Percentiles rank a stretch among this genome's conserved stretches.
Evolutionary conservation across 1,284 basidiomycete species (phyloP).

Genomic region (Dichomitus squalens): DNA sequence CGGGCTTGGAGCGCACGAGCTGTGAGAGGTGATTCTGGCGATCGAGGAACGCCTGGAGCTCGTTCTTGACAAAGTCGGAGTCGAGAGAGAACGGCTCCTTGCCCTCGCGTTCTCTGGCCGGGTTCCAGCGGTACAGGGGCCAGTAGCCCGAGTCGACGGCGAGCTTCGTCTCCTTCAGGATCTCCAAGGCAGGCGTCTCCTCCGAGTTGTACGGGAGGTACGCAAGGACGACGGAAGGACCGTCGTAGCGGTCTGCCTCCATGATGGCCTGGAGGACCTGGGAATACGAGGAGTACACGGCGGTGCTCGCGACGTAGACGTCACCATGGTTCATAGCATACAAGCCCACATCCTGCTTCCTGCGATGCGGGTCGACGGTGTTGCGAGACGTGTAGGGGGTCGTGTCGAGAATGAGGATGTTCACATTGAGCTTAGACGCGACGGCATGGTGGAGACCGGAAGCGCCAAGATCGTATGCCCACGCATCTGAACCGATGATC

Average conservation of each 20-base stretch:
- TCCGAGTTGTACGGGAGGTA: slow-evolving; percentile 90
- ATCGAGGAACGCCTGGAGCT: slow-evolving; percentile 94
- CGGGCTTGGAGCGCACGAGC: slow-evolving; percentile 80
- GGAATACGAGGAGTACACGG: slow-evolving; percentile 94
- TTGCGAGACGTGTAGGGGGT: slow-evolving; percentile 84
- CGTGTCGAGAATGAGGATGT: slow-evolving; percentile 95
- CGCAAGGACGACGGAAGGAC: slow-evolving; percentile 92
- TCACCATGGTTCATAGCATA: slow-evolving; percentile 99
- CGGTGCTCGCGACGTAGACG: slow-evolving; percentile 94
- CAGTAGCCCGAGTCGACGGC: slow-evolving; percentile 97
- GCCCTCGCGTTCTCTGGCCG: slow-evolving; percentile 73
- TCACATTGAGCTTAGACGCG: slow-evolving; percentile 89
- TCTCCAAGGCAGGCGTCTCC: slow-evolving; percentile 79
- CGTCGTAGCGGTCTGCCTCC: slow-evolving; percentile 90
- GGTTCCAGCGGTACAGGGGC: slow-evolving; percentile 99
- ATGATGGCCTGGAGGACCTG: slow-evolving; percentile 92
- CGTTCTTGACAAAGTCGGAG: slow-evolving; percentile 92
- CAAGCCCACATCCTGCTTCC: slow-evolving; percentile 92
- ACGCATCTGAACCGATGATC: slow-evolving; percentile 98
- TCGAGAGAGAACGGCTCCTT: slow-evolving; percentile 92
- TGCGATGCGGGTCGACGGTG: slow-evolving; percentile 66
- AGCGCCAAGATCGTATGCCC: slow-evolving; percentile 97
- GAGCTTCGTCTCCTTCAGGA: slow-evolving; percentile 96
- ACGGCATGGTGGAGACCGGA: slow-evolving; percentile 96
- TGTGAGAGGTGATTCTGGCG: slow-evolving; percentile 96